Percentiles rank a stretch among this genome's conserved stretches.
phyloP scores from a whole-genome alignment of 2,329 filamentous ascomycete species.

The Neopestalotiopsis sp. region DNA sequence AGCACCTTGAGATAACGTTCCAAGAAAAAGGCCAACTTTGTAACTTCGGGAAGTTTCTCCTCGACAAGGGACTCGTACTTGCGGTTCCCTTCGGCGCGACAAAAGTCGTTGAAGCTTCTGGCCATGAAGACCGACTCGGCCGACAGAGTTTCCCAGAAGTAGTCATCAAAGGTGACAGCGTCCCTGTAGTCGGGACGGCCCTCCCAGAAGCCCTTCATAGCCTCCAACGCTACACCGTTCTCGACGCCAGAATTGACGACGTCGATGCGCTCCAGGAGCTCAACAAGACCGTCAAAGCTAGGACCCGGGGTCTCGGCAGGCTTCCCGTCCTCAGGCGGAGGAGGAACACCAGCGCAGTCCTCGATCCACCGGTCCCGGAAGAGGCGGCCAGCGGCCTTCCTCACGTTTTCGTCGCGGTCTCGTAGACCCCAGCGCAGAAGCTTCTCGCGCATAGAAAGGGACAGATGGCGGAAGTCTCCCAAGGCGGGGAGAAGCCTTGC shows the following conservation, averaged over 20 bases:
- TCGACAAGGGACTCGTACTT: slow-evolving; percentile 80
- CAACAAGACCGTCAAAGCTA: slow-evolving; percentile 82
- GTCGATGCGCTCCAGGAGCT: slow-evolving; percentile 92
- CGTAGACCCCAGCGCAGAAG: slow-evolving; percentile 92
- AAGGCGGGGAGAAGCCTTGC: slow-evolving; percentile 84
- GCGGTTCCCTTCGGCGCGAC: slow-evolving; percentile 73
- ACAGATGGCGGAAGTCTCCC: slow-evolving; percentile 93
- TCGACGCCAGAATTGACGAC: slow-evolving; percentile 89
- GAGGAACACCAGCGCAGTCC: slow-evolving; percentile 77
- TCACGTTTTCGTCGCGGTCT: slow-evolving; percentile 91
- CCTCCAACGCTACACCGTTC: slow-evolving; percentile 87
- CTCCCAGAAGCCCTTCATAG: slow-evolving; percentile 97
- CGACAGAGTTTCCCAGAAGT: slow-evolving; percentile 80
- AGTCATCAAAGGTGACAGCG: slow-evolving; percentile 72
- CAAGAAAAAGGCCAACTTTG: slow-evolving; percentile 85
- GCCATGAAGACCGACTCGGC: slow-evolving; percentile 90
- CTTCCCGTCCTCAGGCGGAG: slow-evolving; percentile 63
- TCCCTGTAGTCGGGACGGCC: slow-evolving; percentile 84
- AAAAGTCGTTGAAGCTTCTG: slow-evolving; percentile 94
- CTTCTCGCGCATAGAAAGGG: slow-evolving; percentile 93
- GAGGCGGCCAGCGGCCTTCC: slow-evolving; percentile 86
- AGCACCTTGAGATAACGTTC: slow-evolving; percentile 78
- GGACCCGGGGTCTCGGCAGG: slow-evolving; percentile 64
- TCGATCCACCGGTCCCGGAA: slow-evolving; percentile 99
- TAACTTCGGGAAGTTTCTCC: slow-evolving; percentile 95